Base-by-base conservation (phyloP, 1,284 basidiomycete genomes). In the Moniliophthora roreri region DNA sequence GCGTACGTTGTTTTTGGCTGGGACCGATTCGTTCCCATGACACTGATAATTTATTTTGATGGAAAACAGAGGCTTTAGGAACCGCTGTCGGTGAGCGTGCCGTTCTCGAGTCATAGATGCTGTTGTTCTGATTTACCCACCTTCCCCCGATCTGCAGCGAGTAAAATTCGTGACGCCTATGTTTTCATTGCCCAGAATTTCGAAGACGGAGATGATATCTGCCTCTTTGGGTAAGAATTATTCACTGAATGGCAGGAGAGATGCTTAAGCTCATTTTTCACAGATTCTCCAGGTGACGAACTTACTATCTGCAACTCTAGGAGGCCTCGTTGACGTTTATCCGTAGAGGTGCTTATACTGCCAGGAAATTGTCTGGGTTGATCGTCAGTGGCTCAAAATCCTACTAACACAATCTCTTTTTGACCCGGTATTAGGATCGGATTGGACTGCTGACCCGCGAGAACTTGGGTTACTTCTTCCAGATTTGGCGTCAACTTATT, bases 121-220 rank as follows among this genome's bases (percentile, higher is more conserved):
- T 10, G 9, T 42, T 18, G 20, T n/a, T n/a, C n/a, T 9, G 20
- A 42, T 42, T 21, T 10, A 15, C 13, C n/a, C n/a, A n/a, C 10
- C 20, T 42, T 10, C 10, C 18, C 9, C 20, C 10, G n/a, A 15
- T 20, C 18, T 20, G 16, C 36, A 64, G 63, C 63, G 20, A 60
- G 60, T 45, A 65, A 63, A 32, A 64, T 64, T n/a, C 60, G 63
- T 10, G 63, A 65, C 41, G 62, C 55, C 15, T 65, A 65, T 41
- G 59, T 52, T 3, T 65, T 63, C 42, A 47, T 65, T 13, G 60
- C 62, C 10, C 63, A 65, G 37, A 65, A 65, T 49, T 62, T 51
- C 40, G 51, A 60, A 20, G 54, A 52, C 3, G 63, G 62, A 5
- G 63, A 65, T 40, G 56, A 62, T 26, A 63, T 65, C 16, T 64